phyloP scores from a whole-genome alignment of 495 filamentous ascomycete genomes.

The Gamarada debralockiae region DNA sequence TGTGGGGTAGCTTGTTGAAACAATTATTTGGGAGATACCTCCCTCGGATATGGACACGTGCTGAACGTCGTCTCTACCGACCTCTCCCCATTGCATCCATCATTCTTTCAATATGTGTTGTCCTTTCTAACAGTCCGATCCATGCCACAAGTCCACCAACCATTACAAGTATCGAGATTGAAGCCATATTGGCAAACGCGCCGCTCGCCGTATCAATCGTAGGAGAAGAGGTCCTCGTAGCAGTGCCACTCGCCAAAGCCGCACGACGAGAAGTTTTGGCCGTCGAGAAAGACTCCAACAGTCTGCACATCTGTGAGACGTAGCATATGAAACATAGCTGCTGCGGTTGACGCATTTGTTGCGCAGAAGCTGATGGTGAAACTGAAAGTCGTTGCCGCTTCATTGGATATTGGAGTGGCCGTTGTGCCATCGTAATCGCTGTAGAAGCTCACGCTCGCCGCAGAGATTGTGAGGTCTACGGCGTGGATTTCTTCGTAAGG shows the following conservation, averaged over 20 bases:
- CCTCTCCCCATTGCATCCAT: too few species aligned
- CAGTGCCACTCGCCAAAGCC: neutral
- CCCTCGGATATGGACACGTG: too few species aligned
- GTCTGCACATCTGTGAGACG: constrained; percentile 10
- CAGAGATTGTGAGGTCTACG: constrained; percentile 5
- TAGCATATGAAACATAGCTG: constrained; percentile 2
- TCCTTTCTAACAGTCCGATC: too few species aligned
- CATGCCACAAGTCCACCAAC: too few species aligned
- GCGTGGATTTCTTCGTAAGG: constrained; percentile 13
- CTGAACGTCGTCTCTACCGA: too few species aligned
- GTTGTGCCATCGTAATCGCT: constrained; percentile 15
- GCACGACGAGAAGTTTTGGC: constrained; percentile 6
- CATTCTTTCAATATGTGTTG: too few species aligned
- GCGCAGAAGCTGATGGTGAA: constrained; percentile 17
- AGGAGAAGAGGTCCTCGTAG: neutral
- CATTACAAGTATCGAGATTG: neutral
- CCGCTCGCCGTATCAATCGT: neutral
- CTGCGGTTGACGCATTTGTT: constrained; percentile 3
- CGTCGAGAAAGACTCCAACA: constrained; percentile 7
- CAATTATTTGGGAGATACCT: too few species aligned
- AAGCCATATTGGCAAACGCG: neutral
- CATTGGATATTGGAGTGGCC: constrained; percentile 7
- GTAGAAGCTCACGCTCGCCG: constrained; percentile 12
- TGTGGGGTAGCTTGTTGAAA: too few species aligned
- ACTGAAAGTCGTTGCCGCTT: constrained; percentile 7